Percentiles rank a stretch among this genome's conserved stretches.
Conservation (phyloP, 2,329 filamentous ascomycete species). For the Mycosphaerella arachidis region DNA sequence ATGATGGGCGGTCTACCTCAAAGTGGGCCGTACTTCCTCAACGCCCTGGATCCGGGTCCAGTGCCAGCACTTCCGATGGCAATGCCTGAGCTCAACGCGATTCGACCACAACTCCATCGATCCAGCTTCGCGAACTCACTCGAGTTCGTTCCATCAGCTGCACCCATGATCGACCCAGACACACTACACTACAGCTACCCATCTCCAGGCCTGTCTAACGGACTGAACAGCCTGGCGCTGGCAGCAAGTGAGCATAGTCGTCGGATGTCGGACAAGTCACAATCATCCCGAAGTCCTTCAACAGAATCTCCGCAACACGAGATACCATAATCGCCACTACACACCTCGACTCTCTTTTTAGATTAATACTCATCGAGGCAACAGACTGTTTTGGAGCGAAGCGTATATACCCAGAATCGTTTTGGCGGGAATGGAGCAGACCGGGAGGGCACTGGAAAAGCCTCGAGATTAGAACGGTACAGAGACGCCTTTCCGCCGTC, state of each 20-base stretch:
- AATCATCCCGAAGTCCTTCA: constrained; percentile 22
- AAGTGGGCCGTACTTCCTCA: constrained; percentile 32
- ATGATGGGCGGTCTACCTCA: constrained; percentile 25
- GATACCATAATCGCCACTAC: constrained; percentile 6
- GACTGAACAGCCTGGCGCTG: constrained; percentile 36
- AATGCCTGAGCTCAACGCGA: constrained; percentile 26
- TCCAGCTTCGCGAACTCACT: constrained; percentile 31
- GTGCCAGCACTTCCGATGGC: constrained; percentile 33
- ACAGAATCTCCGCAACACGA: constrained; percentile 15
- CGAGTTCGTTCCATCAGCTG: constrained; percentile 31
- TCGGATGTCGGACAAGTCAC: constrained; percentile 31
- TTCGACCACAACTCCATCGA: constrained; percentile 32
- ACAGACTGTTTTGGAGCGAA: constrained; percentile 4
- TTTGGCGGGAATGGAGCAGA: neutral
- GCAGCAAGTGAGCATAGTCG: constrained; percentile 33
- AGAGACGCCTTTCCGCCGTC: neutral
- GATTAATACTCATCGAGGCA: neutral
- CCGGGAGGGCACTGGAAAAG: neutral
- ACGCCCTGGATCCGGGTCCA: constrained; percentile 31
- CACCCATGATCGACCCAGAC: constrained; percentile 31
- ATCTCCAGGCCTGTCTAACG: constrained; percentile 36
- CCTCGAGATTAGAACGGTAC: neutral
- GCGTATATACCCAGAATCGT: constrained; percentile 8
- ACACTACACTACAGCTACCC: constrained; percentile 35
- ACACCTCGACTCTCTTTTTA: neutral